Evolutionary conservation across 225 moss, liverwort and hornwort genomes (phyloP).

Genomic region (Bryum argenteum): DNA sequence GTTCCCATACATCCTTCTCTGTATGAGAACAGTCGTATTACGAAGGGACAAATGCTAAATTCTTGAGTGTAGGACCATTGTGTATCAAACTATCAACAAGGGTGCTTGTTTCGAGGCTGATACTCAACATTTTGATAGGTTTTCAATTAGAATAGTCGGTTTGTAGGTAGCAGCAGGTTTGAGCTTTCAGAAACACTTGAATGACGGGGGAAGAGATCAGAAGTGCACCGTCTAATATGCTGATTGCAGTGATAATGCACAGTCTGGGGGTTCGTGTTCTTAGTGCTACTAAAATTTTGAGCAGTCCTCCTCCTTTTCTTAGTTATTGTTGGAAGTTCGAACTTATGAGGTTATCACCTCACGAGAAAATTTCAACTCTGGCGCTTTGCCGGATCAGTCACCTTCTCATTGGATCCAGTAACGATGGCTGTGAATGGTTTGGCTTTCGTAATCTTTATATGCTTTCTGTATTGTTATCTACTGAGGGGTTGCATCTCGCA

Average conservation of each 20-base stretch:
- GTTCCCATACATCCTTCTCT: neutral
- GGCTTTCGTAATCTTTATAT: neutral
- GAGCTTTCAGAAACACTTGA: neutral
- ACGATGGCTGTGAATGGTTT: neutral
- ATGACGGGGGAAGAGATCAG: neutral
- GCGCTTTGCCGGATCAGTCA: no score
- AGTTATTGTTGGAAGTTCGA: no score
- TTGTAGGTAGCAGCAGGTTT: neutral
- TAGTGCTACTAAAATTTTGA: no score
- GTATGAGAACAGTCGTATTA: neutral
- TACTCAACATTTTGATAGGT: neutral
- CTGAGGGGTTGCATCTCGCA: constrained; percentile 12
- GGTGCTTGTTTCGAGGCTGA: neutral
- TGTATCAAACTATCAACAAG: neutral
- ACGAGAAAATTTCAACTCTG: no score
- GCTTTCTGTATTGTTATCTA: neutral
- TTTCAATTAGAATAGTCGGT: neutral
- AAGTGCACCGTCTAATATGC: neutral
- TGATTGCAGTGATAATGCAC: neutral
- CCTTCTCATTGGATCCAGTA: no score
- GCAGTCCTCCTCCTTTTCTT: no score
- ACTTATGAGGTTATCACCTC: no score
- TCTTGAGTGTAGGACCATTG: neutral
- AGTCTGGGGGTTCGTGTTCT: neutral
- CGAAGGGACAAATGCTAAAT: neutral